Percentiles rank a stretch among this genome's conserved stretches.
Conservation (phyloP, 306 rosid genomes). For the Malus domestica region ASM211411v1 NC_041790.1:29471501-29472000, state of each 20-base stretch:
- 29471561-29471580: background rate
- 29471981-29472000: background rate
- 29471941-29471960: background rate
- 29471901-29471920: background rate
- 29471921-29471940: background rate
- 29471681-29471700: slow-evolving; percentile 83
- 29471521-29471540: background rate
- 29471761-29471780: slow-evolving; percentile 1
- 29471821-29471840: background rate
- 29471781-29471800: background rate
- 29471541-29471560: background rate
- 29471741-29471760: background rate
- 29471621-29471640: slow-evolving; percentile 38
- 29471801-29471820: background rate
- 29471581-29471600: background rate
- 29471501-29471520: background rate
- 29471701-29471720: slow-evolving; percentile 93
- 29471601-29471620: background rate
- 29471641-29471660: slow-evolving; percentile 75
- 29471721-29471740: slow-evolving; percentile 67
- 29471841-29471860: background rate
- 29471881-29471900: background rate
- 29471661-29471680: slow-evolving; percentile 86
- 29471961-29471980: background rate
- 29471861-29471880: background rate